Conservation (phyloP, 2,329 filamentous ascomycete genomes). For the Alternaria angustiovoidea region DNA sequence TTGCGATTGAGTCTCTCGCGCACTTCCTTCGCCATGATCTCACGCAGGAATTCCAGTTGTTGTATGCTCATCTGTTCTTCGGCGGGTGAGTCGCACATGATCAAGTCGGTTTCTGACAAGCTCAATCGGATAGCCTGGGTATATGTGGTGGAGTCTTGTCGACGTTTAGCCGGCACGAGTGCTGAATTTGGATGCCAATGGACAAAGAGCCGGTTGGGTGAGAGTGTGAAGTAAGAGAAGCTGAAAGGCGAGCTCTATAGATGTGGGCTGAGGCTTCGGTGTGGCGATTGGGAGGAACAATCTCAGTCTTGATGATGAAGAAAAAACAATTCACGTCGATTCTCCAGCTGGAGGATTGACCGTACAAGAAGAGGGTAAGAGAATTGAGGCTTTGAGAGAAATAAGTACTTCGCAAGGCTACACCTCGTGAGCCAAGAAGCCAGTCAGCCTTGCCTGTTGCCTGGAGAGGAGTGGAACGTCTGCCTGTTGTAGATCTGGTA, state of each 20-base stretch:
- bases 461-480: slow-evolving; percentile 6
- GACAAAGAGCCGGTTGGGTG: too few species aligned
- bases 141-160: not conserved
- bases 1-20: not conserved
- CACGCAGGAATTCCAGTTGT: not conserved
- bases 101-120: not conserved
- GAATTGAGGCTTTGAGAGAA: not conserved
- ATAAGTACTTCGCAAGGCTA: slow-evolving; percentile 1
- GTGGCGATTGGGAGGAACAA: not conserved
- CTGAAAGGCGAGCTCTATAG: not conserved
- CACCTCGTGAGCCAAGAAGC: slow-evolving; percentile 2
- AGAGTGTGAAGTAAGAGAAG: not conserved
- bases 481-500: slow-evolving; percentile 7
- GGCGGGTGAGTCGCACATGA: slow-evolving; percentile 14
- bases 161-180: not conserved
- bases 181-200: not conserved
- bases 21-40: not conserved
- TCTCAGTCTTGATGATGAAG: not conserved
- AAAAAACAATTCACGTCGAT: not conserved
- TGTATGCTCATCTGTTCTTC: not conserved
- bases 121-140: not conserved
- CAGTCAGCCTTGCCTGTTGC: slow-evolving; percentile 19
- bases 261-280: not conserved
- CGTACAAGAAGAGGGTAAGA: not conserved
- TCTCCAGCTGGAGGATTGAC: not conserved